These are phyloP conservation scores for Lodderomyces pseudojiufengensis DNA, from an alignment of 1,139 yeast genomes.

Conservation along the genomic window DNA sequence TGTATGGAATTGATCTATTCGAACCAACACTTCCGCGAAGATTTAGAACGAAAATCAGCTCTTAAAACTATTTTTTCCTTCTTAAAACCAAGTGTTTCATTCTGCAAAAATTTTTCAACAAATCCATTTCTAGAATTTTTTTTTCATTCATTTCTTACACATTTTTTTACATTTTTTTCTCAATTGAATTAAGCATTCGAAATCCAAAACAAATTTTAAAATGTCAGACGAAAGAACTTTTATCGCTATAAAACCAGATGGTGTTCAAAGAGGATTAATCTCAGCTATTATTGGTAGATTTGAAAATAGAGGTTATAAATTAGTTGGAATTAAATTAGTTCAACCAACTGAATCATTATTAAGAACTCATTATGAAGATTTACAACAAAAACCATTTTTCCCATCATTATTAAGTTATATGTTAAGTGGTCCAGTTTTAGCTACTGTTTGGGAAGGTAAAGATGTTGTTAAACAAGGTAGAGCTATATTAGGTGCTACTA, in stretches of 20 bases:
- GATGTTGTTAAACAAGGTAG: constrained; percentile 99
- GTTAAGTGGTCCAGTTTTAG: constrained; percentile 98
- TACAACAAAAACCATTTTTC: constrained; percentile 95
- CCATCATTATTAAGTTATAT: constrained; percentile 92
- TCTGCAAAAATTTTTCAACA: no score
- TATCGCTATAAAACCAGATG: constrained; percentile 99
- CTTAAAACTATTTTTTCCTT: no score
- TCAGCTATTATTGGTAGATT: constrained; percentile 88
- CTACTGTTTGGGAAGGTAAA: constrained; percentile 99
- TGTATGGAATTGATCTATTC: no score
- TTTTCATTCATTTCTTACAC: no score
- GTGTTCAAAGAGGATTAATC: constrained; percentile 98
- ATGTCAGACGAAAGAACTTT: constrained; percentile 89
- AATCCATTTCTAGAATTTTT: no score
- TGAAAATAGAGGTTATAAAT: constrained; percentile 96
- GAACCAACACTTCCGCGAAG: no score
- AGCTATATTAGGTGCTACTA: constrained; percentile 97
- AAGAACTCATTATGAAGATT: constrained; percentile 94
- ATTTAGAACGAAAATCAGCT: no score
- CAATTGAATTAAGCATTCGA: no score
- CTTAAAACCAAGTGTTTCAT: no score
- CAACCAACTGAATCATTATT: constrained; percentile 83
- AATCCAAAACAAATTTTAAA: constrained; percentile 6
- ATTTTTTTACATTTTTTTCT: constrained; percentile 2
- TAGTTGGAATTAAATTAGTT: constrained; percentile 91